Percentiles rank a stretch among this genome's conserved stretches.
Evolutionary conservation across 345 rosid species (phyloP).

Genomic region (Eucalyptus tenuipes): DNA sequence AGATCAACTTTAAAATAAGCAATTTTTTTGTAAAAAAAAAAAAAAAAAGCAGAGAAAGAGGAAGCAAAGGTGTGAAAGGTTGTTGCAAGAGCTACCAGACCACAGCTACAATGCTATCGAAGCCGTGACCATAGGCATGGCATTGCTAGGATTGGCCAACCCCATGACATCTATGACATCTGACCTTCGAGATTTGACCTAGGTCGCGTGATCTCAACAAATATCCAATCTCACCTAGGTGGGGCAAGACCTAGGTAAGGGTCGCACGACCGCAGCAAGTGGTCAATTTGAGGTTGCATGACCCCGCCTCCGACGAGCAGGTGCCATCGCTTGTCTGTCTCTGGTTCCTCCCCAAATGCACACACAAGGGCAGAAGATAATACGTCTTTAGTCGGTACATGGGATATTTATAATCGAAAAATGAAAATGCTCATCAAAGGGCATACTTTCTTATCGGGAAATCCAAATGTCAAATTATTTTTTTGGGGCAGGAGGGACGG

Average conservation of each 20-base stretch:
- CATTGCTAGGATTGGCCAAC: neutral
- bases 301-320: neutral
- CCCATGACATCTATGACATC: neutral
- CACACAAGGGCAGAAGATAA: neutral
- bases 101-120: neutral
- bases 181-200: neutral
- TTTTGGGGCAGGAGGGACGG: accelerated
- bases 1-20: neutral
- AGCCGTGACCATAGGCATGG: neutral
- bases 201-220: neutral
- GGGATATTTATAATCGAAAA: neutral
- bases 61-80: neutral
- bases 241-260: neutral
- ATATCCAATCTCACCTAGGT: neutral
- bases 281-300: neutral
- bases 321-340: neutral
- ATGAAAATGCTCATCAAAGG: neutral
- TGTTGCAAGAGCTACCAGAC: neutral
- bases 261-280: neutral
- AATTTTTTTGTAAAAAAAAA: neutral
- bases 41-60: neutral
- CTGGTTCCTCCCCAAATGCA: neutral
- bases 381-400: neutral
- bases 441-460: neutral
- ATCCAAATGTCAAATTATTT: neutral